These are phyloP conservation scores for Aspergillaceae sp. DNA, from an alignment of 2,329 filamentous ascomycete species.

Conservation along the genomic window DNA sequence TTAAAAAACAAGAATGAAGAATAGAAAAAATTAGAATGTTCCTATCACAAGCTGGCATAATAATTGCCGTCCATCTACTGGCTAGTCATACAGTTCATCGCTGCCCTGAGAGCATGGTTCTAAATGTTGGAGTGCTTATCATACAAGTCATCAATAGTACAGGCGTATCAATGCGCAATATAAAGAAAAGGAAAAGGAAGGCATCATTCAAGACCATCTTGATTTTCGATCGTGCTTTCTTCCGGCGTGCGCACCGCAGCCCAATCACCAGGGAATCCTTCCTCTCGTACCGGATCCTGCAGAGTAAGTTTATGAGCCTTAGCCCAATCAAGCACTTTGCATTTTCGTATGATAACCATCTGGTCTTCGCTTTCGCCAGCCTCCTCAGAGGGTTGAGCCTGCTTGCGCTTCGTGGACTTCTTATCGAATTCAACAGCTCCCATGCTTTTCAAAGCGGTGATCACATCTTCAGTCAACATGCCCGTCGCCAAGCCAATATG, in stretches of 20 bases:
- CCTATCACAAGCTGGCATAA: not conserved
- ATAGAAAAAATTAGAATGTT: no score
- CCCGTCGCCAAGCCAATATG: slow-evolving; percentile 70
- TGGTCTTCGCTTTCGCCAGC: slow-evolving; percentile 18
- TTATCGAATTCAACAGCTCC: slow-evolving; percentile 51
- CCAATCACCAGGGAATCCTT: slow-evolving; percentile 65
- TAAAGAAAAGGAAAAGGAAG: not conserved
- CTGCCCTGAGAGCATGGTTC: not conserved
- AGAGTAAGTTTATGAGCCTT: slow-evolving; percentile 54
- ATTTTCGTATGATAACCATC: slow-evolving; percentile 45
- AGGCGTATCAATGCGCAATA: not conserved
- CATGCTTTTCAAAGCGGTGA: slow-evolving; percentile 72
- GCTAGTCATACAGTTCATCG: not conserved
- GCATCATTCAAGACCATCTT: slow-evolving; percentile 10
- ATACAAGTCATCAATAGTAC: not conserved
- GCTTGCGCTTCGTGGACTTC: slow-evolving; percentile 45
- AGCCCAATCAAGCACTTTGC: slow-evolving; percentile 59
- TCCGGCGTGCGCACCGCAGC: slow-evolving; percentile 36
- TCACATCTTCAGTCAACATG: slow-evolving; percentile 76
- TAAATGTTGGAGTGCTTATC: not conserved
- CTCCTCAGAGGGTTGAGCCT: slow-evolving; percentile 23
- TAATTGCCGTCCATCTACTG: not conserved
- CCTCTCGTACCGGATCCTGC: slow-evolving; percentile 59
- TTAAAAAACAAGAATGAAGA: no score
- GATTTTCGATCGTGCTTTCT: slow-evolving; percentile 17